Evolutionary conservation across 73 alveolate species (phyloP).

Genomic region (Paramecium sexaurelia): DNA sequence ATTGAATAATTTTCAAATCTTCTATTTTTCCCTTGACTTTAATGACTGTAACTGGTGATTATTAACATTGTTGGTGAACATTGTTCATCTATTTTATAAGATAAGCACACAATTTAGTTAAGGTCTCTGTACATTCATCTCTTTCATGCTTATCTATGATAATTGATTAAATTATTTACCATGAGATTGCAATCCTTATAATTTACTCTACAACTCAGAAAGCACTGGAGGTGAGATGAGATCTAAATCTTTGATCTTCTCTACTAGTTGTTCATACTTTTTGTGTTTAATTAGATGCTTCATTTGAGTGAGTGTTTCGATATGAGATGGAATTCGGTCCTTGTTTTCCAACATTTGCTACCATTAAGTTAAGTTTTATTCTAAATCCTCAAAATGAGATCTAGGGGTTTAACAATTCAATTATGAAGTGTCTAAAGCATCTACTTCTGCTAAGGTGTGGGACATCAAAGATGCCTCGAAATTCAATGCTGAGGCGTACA

Average conservation of each 20-base stretch:
- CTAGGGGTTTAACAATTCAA: constrained; percentile 28
- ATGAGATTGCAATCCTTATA: not conserved
- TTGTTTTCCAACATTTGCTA: not conserved
- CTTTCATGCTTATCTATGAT: constrained; percentile 9
- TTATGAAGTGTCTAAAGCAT: constrained; percentile 53
- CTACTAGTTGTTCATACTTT: constrained; percentile 12
- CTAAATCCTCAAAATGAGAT: constrained; percentile 56
- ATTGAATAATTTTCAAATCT: constrained; percentile 30
- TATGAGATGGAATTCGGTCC: constrained; percentile 26
- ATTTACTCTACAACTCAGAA: not conserved
- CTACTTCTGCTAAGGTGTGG: constrained; percentile 47
- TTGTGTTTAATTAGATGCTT: constrained; percentile 36
- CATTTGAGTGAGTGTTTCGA: constrained; percentile 47
- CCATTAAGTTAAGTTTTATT: not conserved
- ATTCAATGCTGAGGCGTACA: constrained; percentile 32
- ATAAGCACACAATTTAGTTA: constrained; percentile 50
- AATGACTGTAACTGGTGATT: constrained; percentile 28
- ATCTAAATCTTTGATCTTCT: not conserved
- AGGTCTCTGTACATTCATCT: constrained; percentile 37
- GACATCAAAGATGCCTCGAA: constrained; percentile 51
- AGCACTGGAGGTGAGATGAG: constrained; percentile 29
- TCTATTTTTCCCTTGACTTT: constrained; percentile 56
- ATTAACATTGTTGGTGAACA: not conserved
- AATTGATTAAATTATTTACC: not conserved
- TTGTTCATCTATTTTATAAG: constrained; percentile 18